Evolutionary conservation across 2,329 filamentous ascomycete species (phyloP), one percentile per base, ranked within the genome.

Genomic region (Colletotrichum orbiculare): DNA sequence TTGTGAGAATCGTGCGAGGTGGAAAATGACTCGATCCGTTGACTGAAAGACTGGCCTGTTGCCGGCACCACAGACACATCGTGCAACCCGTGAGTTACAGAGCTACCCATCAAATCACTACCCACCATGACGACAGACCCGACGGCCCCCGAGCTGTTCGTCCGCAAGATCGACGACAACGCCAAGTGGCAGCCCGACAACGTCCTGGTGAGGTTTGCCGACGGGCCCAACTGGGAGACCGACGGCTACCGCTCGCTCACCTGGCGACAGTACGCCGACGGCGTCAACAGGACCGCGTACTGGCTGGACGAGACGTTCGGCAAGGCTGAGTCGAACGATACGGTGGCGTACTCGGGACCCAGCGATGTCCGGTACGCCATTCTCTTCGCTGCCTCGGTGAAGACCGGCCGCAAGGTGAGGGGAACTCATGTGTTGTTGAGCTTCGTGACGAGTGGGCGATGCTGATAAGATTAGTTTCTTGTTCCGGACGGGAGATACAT

Each of bases 191-290:
- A 49, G 33, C 47, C 47, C 33, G 17, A 49, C 33, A 13, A 49
- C 33, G 15, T 34, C 8, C 47, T 49, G 25, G 47, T 49, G 6
- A 15, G 47, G 13, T 49, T 33, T 10, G 15, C 47, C 10, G 25
- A 33, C 25, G 47, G 47, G 17, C 33, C 47, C 33, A 34, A 37
- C 25, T 49, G 47, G 47, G 47, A 49, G 47, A 34, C 47, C 12
- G 47, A 49, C 13, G 47, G 47, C 11, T 49, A 49, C 10, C 25
- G 47, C 33, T 49, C 47, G 47, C 34, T 49, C 17, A 49, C 15
- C 34, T 49, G 47, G 47, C 47, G 33, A 49, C 47, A 49, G 34
- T 49, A 49, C 33, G 47, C 47, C 25, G 47, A 49, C 25, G 47
- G 47, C 17, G 34, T 49, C 47, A 49, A 49, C 47, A 49, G 34